phyloP scores from a whole-genome alignment of 768 basidiomycete species.

The Mycena chlorophos region DNA sequence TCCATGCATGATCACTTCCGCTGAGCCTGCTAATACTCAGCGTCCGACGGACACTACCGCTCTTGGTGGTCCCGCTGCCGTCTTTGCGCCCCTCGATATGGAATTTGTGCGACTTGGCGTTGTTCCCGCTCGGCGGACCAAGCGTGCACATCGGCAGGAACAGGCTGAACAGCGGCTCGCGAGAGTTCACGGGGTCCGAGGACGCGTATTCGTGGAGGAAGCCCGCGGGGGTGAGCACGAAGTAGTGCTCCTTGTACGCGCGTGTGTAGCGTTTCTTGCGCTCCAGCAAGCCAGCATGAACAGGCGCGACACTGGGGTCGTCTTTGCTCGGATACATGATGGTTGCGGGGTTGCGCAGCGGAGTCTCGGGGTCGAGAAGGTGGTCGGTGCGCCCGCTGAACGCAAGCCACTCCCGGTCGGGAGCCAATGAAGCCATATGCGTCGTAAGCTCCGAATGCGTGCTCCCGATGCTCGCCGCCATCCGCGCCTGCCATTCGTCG shows the following conservation, averaged over 20 bases:
- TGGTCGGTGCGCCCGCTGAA: slow-evolving; percentile 94
- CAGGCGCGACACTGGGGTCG: slow-evolving; percentile 79
- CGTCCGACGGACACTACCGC: slow-evolving; percentile 49
- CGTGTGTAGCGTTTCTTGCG: slow-evolving; percentile 95
- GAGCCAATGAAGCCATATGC: slow-evolving; percentile 75
- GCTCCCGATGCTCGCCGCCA: slow-evolving; percentile 69
- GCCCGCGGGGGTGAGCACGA: slow-evolving; percentile 91
- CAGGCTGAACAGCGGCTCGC: slow-evolving; percentile 73
- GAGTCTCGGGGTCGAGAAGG: slow-evolving; percentile 95
- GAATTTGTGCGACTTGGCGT: slow-evolving; percentile 87
- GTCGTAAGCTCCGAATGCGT: slow-evolving; percentile 70
- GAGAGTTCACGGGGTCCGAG: slow-evolving; percentile 66
- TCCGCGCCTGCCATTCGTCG: slow-evolving; percentile 90
- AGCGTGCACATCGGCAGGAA: slow-evolving; percentile 96
- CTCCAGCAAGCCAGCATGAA: slow-evolving; percentile 89
- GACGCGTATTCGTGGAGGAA: slow-evolving; percentile 91
- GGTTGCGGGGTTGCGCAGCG: slow-evolving; percentile 72
- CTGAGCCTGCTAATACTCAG: slow-evolving; percentile 32
- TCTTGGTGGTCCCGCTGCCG: slow-evolving; percentile 66
- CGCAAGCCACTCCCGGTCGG: slow-evolving; percentile 93
- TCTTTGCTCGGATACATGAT: slow-evolving; percentile 90
- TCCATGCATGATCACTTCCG: slow-evolving; percentile 69
- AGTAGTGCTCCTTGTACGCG: slow-evolving; percentile 82
- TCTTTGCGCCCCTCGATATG: slow-evolving; percentile 93
- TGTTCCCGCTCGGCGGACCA: slow-evolving; percentile 76